Percentiles rank a stretch among this genome's conserved stretches.
phyloP scores from a whole-genome alignment of 2,329 filamentous ascomycete genomes.

The Scleromitrula shiraiana region DNA sequence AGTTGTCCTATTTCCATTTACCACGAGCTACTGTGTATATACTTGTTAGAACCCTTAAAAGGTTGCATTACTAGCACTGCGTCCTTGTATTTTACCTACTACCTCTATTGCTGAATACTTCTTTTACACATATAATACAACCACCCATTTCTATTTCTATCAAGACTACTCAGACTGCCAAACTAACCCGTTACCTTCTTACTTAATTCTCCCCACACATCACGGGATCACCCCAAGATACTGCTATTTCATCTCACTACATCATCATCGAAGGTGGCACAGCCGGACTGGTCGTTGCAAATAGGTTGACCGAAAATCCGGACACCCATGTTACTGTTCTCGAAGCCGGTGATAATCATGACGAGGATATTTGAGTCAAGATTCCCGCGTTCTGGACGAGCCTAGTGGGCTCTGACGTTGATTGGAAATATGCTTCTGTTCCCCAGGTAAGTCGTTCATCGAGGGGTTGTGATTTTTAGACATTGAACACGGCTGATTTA shows the following conservation, averaged over 20 bases:
- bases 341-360: conserved; percentile 33
- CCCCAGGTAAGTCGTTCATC: conserved; percentile 29
- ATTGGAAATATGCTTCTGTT: conserved; percentile 34
- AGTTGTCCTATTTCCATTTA: too few relatives aligned
- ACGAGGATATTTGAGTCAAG: conserved; percentile 29
- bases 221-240: neutral
- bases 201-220: neutral
- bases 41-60: too few relatives aligned
- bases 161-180: too few relatives aligned
- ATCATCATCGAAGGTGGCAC: neutral
- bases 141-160: too few relatives aligned
- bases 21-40: too few relatives aligned
- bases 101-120: too few relatives aligned
- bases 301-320: conserved; percentile 21
- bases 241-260: neutral
- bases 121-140: too few relatives aligned
- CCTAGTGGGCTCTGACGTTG: conserved; percentile 30
- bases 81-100: too few relatives aligned
- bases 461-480: neutral
- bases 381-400: conserved; percentile 21
- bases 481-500: neutral
- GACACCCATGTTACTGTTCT: conserved; percentile 34
- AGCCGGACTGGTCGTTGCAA: conserved; percentile 28
- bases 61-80: too few relatives aligned
- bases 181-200: too few relatives aligned